phyloP scores from a whole-genome alignment of 495 filamentous ascomycete species.

The Aspergillus haitiensis region DNA sequence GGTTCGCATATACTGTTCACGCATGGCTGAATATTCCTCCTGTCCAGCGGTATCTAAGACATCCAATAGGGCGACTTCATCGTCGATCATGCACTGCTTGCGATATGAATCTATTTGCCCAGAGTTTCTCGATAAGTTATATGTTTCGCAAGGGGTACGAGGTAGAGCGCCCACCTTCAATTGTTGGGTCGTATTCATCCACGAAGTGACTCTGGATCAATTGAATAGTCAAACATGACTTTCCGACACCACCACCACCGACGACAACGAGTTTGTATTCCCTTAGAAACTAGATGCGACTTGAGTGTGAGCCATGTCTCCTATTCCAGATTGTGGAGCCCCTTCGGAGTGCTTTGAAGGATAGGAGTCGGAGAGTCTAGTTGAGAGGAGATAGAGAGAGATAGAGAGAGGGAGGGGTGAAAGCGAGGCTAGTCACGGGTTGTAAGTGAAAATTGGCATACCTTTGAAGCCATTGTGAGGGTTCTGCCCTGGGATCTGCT shows the following conservation, averaged over 20 bases:
- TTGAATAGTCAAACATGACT: constrained; percentile 99
- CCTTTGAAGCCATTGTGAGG: constrained; percentile 35
- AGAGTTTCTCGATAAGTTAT: constrained; percentile 22
- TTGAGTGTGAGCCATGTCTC: constrained; percentile 17
- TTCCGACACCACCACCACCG: constrained; percentile 96
- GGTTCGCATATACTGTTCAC: constrained; percentile 99
- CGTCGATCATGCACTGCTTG: constrained; percentile 98
- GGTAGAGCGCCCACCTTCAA: constrained; percentile 74
- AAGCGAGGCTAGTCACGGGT: constrained; percentile 3
- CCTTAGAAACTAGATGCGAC: constrained; percentile 72
- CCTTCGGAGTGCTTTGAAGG: background rate
- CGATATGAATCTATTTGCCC: constrained; percentile 84
- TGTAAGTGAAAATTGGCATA: constrained; percentile 19
- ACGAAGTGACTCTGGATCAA: constrained; percentile 99
- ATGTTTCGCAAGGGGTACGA: constrained; percentile 12
- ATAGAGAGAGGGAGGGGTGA: constrained; percentile 8
- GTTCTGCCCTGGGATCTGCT: constrained; percentile 19
- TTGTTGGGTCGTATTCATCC: constrained; percentile 98
- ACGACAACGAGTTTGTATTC: constrained; percentile 99
- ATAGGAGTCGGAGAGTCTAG: constrained; percentile 6
- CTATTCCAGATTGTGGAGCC: background rate
- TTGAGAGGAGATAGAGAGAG: no score
- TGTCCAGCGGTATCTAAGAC: constrained; percentile 97
- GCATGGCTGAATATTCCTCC: constrained; percentile 99
- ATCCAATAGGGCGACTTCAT: constrained; percentile 94